Percentiles rank a stretch among this genome's conserved stretches.
Evolutionary conservation across 371 early-diverging fungal genomes (phyloP).

Genomic region (Batkoa obscura): DNA sequence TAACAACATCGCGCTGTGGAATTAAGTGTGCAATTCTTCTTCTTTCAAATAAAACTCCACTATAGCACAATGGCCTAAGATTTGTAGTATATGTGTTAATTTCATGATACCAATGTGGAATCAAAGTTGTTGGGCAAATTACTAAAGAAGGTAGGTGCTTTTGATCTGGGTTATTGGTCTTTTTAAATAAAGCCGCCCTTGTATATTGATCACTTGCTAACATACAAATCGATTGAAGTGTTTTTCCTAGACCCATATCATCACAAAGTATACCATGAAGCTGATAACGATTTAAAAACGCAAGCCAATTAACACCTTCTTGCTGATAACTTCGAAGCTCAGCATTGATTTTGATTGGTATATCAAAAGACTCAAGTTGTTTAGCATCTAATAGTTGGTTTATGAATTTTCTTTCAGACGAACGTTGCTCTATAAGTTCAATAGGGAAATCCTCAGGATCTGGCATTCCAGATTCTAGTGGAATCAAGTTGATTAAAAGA

Average conservation of each 20-base stretch:
- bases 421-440: slow-evolving; percentile 55
- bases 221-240: slow-evolving; percentile 93
- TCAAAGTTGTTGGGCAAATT: slow-evolving; percentile 92
- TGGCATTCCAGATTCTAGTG: slow-evolving; percentile 72
- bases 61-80: slow-evolving; percentile 64
- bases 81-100: slow-evolving; percentile 60
- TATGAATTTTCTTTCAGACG: slow-evolving; percentile 74
- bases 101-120: slow-evolving; percentile 97
- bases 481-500: slow-evolving; percentile 78
- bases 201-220: slow-evolving; percentile 72
- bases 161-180: slow-evolving; percentile 42
- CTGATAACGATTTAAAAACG: slow-evolving; percentile 88
- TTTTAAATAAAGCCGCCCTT: slow-evolving; percentile 32
- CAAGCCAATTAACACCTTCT: slow-evolving; percentile 96
- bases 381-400: slow-evolving; percentile 78
- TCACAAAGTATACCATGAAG: slow-evolving; percentile 97
- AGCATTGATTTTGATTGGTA: slow-evolving; percentile 84
- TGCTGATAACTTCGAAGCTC: slow-evolving; percentile 88
- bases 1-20: slow-evolving; percentile 50
- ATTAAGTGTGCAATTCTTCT: slow-evolving; percentile 30
- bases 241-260: slow-evolving; percentile 98
- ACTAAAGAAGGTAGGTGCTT: slow-evolving; percentile 70
- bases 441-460: slow-evolving; percentile 74
- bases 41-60: slow-evolving; percentile 63
- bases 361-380: slow-evolving; percentile 60